Base-by-base conservation (phyloP, 177 flowering plant genomes). In the Vitis hybrid region DNA sequence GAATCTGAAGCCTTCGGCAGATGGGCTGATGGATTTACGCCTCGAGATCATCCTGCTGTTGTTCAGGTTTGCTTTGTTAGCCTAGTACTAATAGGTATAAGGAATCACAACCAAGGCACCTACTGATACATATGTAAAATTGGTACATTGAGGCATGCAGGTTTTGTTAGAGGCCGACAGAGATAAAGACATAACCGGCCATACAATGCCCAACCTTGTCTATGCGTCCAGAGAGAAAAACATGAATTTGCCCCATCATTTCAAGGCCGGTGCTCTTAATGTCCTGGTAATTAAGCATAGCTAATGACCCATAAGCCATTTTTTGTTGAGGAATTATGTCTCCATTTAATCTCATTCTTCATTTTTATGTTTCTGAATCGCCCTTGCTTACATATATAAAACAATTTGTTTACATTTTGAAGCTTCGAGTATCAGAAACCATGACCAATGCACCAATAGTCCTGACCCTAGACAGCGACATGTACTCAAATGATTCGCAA, bases 361-460 rank as follows among this genome's bases (percentile, higher is more conserved):
- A 35, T 35, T 35, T 35, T 35, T 35, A 27, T 27, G 46, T 35
- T 35, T 1, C 9, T 35, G 6, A 35, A 35, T 35, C 46, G 9
- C 9, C 46, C 46, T 7, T 5, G 9, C 9, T 35, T 7, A 35
- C 46, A 35, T 27, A 27, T 27, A 27, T 27, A 27, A 27, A 27
- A 27, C 46, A 35, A 35, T 35, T 35, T 35, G 46, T 7, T 5
- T 35, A 35, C 6, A 35, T 35, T 35, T 35, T 35, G 46, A 35
- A 35, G 46, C 46, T 35, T 7, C 46, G 46, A 35, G 46, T 35
- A 35, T 77, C 80, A 6, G 77, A 50, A 27, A 41, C 56, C 14
- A 73, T 77, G 77, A 77, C 74, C 11, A 77, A 77, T 55, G 74
- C 77, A 54, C 74, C 80, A 10, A 52, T 77, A 17, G 17, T 77